A percentile compares a stretch with the other conserved stretches of the same genome.
Conservation (phyloP, 495 filamentous ascomycete species). For the Annulohypoxylon moriforme region DNA sequence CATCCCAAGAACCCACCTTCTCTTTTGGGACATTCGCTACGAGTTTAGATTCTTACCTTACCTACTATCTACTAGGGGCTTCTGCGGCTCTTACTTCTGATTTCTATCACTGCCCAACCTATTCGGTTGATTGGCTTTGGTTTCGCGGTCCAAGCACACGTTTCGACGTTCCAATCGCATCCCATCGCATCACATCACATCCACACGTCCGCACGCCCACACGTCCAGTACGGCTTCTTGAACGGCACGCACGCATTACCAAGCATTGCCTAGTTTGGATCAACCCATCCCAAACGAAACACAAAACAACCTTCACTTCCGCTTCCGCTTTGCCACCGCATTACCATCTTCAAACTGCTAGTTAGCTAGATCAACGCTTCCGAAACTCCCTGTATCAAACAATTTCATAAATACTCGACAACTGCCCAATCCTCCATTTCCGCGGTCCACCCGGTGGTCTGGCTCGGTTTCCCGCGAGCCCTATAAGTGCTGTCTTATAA, state of each 20-base stretch:
- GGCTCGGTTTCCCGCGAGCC: conserved; percentile 24
- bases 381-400: neutral
- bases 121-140: conserved; percentile 14
- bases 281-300: conserved; percentile 11
- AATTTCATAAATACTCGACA: neutral
- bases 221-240: neutral
- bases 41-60: conserved; percentile 10
- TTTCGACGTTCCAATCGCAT: conserved; percentile 39
- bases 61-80: neutral
- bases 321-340: neutral
- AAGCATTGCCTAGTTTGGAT: conserved; percentile 4
- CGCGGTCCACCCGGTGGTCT: conserved; percentile 18
- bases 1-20: conserved; percentile 14
- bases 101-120: conserved; percentile 16
- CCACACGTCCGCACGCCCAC: neutral
- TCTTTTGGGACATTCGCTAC: conserved; percentile 30
- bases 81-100: conserved; percentile 10
- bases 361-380: neutral
- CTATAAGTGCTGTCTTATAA: conserved; percentile 39
- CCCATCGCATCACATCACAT: conserved; percentile 25
- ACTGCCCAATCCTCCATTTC: neutral
- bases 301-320: conserved; percentile 2
- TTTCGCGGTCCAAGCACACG: conserved; percentile 43
- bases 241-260: conserved; percentile 5
- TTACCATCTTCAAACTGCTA: conserved; percentile 3